Evolutionary conservation across 345 rosid species (phyloP).

Genomic region (Salix suchowensis): DNA sequence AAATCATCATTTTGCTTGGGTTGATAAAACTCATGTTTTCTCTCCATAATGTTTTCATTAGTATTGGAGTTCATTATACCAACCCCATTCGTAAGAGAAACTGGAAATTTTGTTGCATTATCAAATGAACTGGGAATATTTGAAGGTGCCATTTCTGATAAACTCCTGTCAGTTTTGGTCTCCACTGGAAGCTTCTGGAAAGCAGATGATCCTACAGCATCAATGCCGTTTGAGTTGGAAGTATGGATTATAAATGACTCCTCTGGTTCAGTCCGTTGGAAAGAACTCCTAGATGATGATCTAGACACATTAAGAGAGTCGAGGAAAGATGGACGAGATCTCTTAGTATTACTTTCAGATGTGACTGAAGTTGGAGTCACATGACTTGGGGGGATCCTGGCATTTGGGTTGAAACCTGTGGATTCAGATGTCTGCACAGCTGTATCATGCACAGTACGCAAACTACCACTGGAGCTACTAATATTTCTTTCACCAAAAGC

Average conservation of each 20-base stretch:
- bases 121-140: conserved; percentile 32
- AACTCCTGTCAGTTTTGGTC: conserved; percentile 32
- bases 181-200: conserved; percentile 30
- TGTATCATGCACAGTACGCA: conserved; percentile 28
- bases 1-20: conserved; percentile 78
- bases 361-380: conserved; percentile 29
- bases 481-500: conserved; percentile 38
- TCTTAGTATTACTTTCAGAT: conserved; percentile 52
- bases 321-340: conserved; percentile 83
- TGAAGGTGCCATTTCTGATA: conserved; percentile 24
- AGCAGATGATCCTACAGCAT: conserved; percentile 33
- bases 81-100: conserved; percentile 33
- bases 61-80: conserved; percentile 20
- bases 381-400: conserved; percentile 37
- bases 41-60: conserved; percentile 30
- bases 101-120: conserved; percentile 25
- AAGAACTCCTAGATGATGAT: conserved; percentile 42
- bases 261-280: conserved; percentile 35
- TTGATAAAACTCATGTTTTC: conserved; percentile 41
- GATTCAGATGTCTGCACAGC: conserved; percentile 40
- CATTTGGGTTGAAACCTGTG: conserved; percentile 38
- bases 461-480: conserved; percentile 36
- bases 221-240: conserved; percentile 34
- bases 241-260: conserved; percentile 28
- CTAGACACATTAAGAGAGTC: conserved; percentile 70